Conservation (phyloP, 345 rosid species). For the Lepidium didymum region DNA sequence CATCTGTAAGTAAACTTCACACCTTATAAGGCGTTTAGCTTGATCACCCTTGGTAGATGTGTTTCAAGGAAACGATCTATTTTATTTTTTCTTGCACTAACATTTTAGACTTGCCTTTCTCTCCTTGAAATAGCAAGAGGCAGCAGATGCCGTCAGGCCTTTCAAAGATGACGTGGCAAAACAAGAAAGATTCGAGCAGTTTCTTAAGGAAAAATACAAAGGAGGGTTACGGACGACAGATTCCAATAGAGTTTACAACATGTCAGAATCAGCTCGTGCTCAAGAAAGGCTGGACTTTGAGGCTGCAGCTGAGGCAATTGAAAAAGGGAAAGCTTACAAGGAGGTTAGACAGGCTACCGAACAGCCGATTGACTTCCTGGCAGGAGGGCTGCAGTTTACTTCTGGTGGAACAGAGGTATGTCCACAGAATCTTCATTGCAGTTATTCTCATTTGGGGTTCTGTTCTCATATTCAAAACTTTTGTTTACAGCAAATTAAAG, state of each 20-base stretch:
- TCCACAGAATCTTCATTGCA: constrained; percentile 1
- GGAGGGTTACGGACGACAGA: constrained; percentile 80
- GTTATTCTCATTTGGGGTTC: constrained; percentile 9
- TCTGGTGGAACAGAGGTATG: constrained; percentile 73
- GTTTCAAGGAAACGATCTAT: constrained; percentile 5
- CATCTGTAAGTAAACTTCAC: constrained; percentile 50
- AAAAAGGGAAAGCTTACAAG: constrained; percentile 56
- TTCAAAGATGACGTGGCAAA: constrained; percentile 78
- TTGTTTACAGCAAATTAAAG: constrained; percentile 49
- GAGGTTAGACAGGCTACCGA: constrained; percentile 36
- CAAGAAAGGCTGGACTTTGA: constrained; percentile 94
- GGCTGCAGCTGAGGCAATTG: constrained; percentile 87
- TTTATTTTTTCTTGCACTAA: constrained; percentile 5
- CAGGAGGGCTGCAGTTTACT: constrained; percentile 66
- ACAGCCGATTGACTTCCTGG: constrained; percentile 42
- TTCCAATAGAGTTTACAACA: constrained; percentile 41
- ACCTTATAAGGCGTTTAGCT: not conserved
- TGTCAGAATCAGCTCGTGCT: constrained; percentile 95
- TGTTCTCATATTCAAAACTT: constrained; percentile 11
- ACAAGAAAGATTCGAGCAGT: constrained; percentile 91
- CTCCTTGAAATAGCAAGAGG: constrained; percentile 40
- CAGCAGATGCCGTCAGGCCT: constrained; percentile 60
- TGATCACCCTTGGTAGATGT: not conserved
- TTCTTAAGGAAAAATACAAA: constrained; percentile 79
- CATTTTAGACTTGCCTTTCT: not conserved